Percentiles rank a stretch among this genome's conserved stretches.
Evolutionary conservation across 164 flowering plant genomes (phyloP).

Genomic region (Cinnamomum micranthum): DNA sequence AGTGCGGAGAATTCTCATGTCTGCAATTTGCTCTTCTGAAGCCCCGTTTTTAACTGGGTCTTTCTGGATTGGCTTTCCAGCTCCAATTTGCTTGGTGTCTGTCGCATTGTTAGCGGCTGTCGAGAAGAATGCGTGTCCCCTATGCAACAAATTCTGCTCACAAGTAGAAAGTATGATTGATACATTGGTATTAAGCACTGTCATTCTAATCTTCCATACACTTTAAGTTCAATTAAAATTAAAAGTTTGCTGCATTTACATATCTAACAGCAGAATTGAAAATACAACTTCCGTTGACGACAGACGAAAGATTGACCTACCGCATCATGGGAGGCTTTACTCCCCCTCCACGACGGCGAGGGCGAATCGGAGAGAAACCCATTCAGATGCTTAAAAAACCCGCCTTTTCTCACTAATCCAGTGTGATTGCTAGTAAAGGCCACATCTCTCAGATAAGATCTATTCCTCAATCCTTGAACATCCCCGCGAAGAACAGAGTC

Average conservation of each 20-base stretch:
- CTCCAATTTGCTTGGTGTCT: conserved; percentile 16
- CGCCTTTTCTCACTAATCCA: neutral
- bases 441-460: conserved; percentile 1
- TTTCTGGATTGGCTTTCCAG: conserved; percentile 20
- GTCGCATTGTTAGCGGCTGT: conserved; percentile 29
- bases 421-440: neutral
- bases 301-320: conserved; percentile 9
- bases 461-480: neutral
- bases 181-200: neutral
- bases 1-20: conserved; percentile 60
- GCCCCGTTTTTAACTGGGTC: conserved; percentile 9
- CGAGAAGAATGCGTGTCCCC: conserved; percentile 46
- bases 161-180: neutral
- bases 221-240: no score
- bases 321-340: conserved; percentile 9
- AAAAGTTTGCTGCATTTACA: no score
- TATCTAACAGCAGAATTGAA: no score
- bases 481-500: conserved; percentile 1
- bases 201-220: neutral
- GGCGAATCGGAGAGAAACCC: conserved; percentile 27
- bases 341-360: conserved; percentile 13
- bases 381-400: conserved; percentile 11
- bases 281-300: no score
- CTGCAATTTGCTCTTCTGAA: conserved; percentile 42
- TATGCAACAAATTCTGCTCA: conserved; percentile 28